A percentile compares a stretch with the other conserved stretches of the same genome.
phyloP scores from a whole-genome alignment of 768 basidiomycete species.

The Lentinula detonsa region DNA sequence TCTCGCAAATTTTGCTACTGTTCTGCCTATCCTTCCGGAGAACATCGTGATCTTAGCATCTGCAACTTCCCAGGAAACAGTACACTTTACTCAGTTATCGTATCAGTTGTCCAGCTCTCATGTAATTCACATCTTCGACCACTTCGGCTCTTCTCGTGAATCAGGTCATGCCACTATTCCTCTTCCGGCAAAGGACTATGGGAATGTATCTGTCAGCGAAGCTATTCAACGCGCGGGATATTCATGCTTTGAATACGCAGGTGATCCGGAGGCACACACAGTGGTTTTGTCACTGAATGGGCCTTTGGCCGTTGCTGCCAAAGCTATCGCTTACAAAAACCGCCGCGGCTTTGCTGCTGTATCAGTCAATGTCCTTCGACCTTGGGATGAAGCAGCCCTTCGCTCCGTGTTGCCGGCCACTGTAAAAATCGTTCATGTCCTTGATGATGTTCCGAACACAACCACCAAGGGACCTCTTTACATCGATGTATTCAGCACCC shows the following conservation, averaged over 20 bases:
- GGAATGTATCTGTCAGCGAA: constrained; percentile 32
- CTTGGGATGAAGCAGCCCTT: constrained; percentile 73
- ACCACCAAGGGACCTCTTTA: constrained; percentile 61
- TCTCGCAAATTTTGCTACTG: constrained; percentile 58
- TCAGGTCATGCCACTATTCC: constrained; percentile 48
- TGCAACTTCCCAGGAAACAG: constrained; percentile 76
- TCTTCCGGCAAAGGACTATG: constrained; percentile 22
- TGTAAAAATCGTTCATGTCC: constrained; percentile 57
- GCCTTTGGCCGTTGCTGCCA: constrained; percentile 61
- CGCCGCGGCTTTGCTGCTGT: constrained; percentile 55
- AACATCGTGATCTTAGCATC: constrained; percentile 73
- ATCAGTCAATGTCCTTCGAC: constrained; percentile 72
- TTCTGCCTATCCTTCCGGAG: constrained; percentile 56
- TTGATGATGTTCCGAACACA: constrained; percentile 70
- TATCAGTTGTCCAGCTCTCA: constrained; percentile 64
- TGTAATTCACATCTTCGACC: constrained; percentile 88
- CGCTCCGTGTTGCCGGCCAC: constrained; percentile 51
- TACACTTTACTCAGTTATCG: constrained; percentile 71
- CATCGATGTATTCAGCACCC: constrained; percentile 61
- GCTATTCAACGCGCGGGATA: constrained; percentile 57
- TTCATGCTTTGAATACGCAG: constrained; percentile 70
- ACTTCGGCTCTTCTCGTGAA: constrained; percentile 75
- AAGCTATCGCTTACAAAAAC: constrained; percentile 37
- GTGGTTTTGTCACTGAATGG: constrained; percentile 74
- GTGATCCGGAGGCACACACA: constrained; percentile 55